Base-by-base conservation (phyloP, 2,329 filamentous ascomycete genomes). In the Phialophora verrucosa region DNA sequence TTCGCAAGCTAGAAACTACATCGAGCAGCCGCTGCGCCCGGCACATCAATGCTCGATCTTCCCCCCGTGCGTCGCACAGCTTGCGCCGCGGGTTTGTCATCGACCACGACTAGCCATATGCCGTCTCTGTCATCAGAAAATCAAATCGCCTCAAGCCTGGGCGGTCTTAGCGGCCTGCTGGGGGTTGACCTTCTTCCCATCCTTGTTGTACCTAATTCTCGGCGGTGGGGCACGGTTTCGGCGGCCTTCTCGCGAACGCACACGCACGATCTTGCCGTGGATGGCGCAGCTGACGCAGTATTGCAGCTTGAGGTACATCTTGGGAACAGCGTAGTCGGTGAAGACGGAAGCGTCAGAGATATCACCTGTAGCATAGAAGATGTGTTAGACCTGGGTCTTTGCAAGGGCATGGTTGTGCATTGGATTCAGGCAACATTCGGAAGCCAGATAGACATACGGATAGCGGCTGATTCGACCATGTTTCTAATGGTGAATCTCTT, bases 251-350 rank as follows among this genome's bases (percentile, higher is more conserved):
- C 91, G 89, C 75, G 95, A 99, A 79, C 95, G 95, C 83, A 99
- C 95, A 90, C 95, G 98, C 85, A 99, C 96, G 84, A 99, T 99
- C 91, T 99, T 99, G 89, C 95, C 95, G 89, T 99, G 95, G 76
- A 99, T 99, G 81, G 95, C 95, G 86, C 95, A 99, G 84, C 94
- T 98, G 81, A 99, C 95, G 84, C 95, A 99, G 92, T 99, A 99
- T 88, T 99, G 95, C 83, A 99, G 91, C 91, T 99, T 99, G 86
- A 99, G 88, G 92, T 99, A 99, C 96, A 99, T 99, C 92, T 99
- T 99, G 85, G 95, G 95, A 80, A 99, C 94, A 77, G 93, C 93
- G 89, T 99, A 99, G 87, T 99, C 95, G 79, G 91, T 84, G 86
- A 98, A 99, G 84, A 99, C 95, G 80, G 95, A 98, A 80, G 96